A percentile compares a stretch with the other conserved stretches of the same genome.
phyloP scores from a whole-genome alignment of 768 basidiomycete genomes.

The Mycena epipterygia region DNA sequence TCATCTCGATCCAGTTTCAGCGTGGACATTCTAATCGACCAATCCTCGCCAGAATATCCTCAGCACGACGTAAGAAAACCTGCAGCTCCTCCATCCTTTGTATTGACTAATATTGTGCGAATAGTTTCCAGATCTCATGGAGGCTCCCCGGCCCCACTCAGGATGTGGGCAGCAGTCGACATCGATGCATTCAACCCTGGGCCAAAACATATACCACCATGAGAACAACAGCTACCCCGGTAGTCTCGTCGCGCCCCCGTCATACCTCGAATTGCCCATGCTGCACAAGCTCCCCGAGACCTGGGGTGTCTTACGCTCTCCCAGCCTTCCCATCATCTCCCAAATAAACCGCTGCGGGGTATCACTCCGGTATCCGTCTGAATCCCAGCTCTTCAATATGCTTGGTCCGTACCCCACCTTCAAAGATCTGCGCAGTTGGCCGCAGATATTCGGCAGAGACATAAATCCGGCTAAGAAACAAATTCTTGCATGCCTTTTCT shows the following conservation, averaged over 20 bases:
- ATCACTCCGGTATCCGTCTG: not conserved
- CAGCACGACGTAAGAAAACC: not conserved
- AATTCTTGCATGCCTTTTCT: conserved; percentile 1
- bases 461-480: not conserved
- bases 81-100: too few species aligned
- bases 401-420: not conserved
- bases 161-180: too few species aligned
- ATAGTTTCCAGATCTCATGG: not conserved
- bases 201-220: too few species aligned
- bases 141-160: not conserved
- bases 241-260: not conserved
- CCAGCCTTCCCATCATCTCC: not conserved
- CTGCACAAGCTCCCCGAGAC: not conserved
- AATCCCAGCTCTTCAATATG: not conserved
- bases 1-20: not conserved
- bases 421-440: not conserved
- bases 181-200: too few species aligned
- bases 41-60: not conserved
- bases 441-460: not conserved
- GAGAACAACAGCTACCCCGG: too few species aligned
- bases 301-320: not conserved
- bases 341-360: not conserved
- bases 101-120: not conserved
- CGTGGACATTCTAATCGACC: not conserved
- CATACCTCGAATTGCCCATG: not conserved